Base-by-base conservation (phyloP, 331 rosid genomes). In the Quercus phellos region DNA sequence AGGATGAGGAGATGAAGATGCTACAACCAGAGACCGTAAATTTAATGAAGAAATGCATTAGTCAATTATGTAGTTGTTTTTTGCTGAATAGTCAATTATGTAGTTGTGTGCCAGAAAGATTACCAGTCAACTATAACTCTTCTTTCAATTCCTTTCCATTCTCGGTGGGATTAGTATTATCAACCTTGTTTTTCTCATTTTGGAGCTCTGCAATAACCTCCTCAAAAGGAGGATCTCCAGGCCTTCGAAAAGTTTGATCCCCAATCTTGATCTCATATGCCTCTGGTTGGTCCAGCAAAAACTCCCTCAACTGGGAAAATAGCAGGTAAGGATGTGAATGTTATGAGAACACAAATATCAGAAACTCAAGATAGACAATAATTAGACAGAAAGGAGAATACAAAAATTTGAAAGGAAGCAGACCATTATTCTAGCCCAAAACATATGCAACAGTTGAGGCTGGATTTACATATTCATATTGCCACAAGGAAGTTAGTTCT, bases 181-280 rank as follows among this genome's bases (percentile, higher is more conserved):
- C 89, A 66, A 50, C 73, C 74, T 78, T 70, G 78, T 26, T 77
- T 77, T 88, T 84, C 75, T 86, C 90, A 27, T 74, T 71, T 4
- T 70, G 75, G 76, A 82, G 90, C 79, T 73, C 85, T 86, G 84
- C 88, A 56, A 89, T 32, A 42, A 94, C 85, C 79, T 92, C 88
- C 56, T 90, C 92, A 0, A 94, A 63, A 35, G 97, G 93, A 76
- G 94, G 97, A 88, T 94, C 95, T 74, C 92, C 97, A 1, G 91
- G 95, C 71, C 97, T 89, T 78, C 91, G 87, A 26, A 90, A 92
- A 70, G 82, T 76, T 76, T 88, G 88, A 42, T 94, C 94, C 70
- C 97, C 99, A 43, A 94, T 85, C 86, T 90, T 92, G 11, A 94
- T 74, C 86, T 94, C 99, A 11, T 92, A 92, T 2, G 99, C 93